A percentile compares a stretch with the other conserved stretches of the same genome.
Evolutionary conservation across 148 eudicot species (phyloP).

Genomic region (Polygonum maritimum): DNA sequence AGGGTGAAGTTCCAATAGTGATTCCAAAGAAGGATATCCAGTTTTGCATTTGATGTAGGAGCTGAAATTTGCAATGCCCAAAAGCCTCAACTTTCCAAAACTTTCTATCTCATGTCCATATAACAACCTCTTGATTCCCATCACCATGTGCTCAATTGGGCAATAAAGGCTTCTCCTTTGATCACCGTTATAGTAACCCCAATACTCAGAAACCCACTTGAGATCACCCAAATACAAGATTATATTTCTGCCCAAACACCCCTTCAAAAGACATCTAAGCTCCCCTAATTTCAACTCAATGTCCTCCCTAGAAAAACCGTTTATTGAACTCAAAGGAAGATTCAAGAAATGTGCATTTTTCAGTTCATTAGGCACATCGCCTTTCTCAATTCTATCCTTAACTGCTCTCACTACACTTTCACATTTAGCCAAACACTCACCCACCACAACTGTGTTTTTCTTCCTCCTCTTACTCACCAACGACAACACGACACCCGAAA

Average conservation of each 20-base stretch:
- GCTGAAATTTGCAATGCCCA: slow-evolving; percentile 59
- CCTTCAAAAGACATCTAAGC: slow-evolving; percentile 46
- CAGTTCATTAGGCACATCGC: slow-evolving; percentile 49
- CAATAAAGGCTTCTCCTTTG: slow-evolving; percentile 39
- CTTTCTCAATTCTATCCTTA: slow-evolving; percentile 47
- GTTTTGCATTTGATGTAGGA: slow-evolving; percentile 56
- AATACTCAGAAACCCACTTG: slow-evolving; percentile 73
- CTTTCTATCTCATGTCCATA: slow-evolving; percentile 13
- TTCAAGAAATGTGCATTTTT: slow-evolving; percentile 53
- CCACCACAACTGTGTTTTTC: slow-evolving; percentile 48
- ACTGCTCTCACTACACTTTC: slow-evolving; percentile 50
- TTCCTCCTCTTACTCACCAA: slow-evolving; percentile 34
- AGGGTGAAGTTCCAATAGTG: slow-evolving; percentile 69
- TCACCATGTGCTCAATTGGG: slow-evolving; percentile 49
- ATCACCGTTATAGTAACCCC: slow-evolving; percentile 45
- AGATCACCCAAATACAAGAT: slow-evolving; percentile 83
- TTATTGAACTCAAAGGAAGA: slow-evolving; percentile 40
- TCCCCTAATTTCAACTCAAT: slow-evolving; percentile 54
- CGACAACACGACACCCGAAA: slow-evolving; percentile 35
- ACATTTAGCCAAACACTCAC: slow-evolving; percentile 39
- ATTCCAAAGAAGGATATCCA: slow-evolving; percentile 65
- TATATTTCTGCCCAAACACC: slow-evolving; percentile 47
- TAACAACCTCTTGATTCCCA: slow-evolving; percentile 54
- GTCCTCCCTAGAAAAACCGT: slow-evolving; percentile 48
- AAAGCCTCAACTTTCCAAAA: slow-evolving; percentile 48